Conservation (phyloP, 352 stramenopile genomes). For the Blastocystis sp. region DNA sequence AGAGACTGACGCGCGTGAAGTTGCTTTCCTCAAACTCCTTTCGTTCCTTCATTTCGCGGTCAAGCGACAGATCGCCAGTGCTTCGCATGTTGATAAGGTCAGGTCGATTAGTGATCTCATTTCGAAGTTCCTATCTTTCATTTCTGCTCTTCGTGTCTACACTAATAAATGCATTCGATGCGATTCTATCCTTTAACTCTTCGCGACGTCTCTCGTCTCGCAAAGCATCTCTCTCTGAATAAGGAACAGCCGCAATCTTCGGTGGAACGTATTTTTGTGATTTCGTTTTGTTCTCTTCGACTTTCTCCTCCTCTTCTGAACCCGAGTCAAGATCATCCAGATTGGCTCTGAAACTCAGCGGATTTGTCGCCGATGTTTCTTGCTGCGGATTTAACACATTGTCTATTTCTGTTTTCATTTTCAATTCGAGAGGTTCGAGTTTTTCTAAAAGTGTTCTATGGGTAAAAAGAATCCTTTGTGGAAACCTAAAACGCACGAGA, state of each 20-base stretch:
- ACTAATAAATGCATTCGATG: constrained; percentile 3
- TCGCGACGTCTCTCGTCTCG: constrained; percentile 17
- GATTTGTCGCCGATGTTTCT: neutral
- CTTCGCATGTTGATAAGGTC: constrained; percentile 35
- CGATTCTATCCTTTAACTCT: neutral
- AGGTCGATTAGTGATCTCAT: constrained; percentile 16
- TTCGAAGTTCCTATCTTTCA: constrained; percentile 3
- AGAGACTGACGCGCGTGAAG: constrained; percentile 17
- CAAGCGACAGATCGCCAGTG: constrained; percentile 11
- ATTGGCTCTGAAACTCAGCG: constrained; percentile 30
- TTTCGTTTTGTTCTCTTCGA: neutral
- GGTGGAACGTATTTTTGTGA: neutral
- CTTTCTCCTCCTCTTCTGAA: neutral
- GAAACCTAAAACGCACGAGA: neutral
- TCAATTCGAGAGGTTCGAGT: constrained; percentile 35
- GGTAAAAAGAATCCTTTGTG: neutral
- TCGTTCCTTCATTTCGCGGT: constrained; percentile 26
- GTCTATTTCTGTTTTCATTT: constrained; percentile 52
- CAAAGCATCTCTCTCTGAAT: constrained; percentile 2
- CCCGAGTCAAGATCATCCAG: constrained; percentile 22
- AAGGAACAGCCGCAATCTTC: constrained; percentile 43
- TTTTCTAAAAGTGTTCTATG: constrained; percentile 40
- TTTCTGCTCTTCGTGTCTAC: neutral
- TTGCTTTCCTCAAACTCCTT: constrained; percentile 37
- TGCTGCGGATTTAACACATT: constrained; percentile 17